Percentiles rank a stretch among this genome's conserved stretches.
Evolutionary conservation across 441 rosid genomes (phyloP).

Genomic region (Pelargonium fulgidum): DNA sequence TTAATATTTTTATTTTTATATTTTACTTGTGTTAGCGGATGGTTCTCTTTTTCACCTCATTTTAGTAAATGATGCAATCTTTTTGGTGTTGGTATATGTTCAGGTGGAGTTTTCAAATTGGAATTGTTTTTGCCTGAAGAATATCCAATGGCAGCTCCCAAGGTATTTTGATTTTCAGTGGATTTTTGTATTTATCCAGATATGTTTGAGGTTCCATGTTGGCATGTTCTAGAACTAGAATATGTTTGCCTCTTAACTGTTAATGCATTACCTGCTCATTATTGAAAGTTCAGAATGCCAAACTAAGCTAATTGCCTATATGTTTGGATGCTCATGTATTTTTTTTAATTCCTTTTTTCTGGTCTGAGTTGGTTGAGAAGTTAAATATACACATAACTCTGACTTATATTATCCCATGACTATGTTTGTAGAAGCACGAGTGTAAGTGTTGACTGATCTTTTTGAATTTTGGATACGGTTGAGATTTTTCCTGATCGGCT

Average conservation of each 20-base stretch:
- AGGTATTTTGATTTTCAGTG: slow-evolving; percentile 42
- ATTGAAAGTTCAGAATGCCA: not conserved
- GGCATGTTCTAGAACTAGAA: not conserved
- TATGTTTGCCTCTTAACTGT: not conserved
- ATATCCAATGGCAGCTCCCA: slow-evolving; percentile 99
- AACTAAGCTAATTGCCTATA: not conserved
- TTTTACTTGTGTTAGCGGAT: not conserved
- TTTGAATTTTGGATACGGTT: too few relatives aligned
- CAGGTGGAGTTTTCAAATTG: slow-evolving; percentile 78
- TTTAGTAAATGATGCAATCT: slow-evolving; percentile 4
- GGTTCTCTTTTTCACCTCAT: not conserved
- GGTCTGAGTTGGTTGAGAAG: too few relatives aligned
- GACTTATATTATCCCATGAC: too few relatives aligned
- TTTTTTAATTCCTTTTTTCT: too few relatives aligned
- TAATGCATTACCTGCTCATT: not conserved
- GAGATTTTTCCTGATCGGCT: too few relatives aligned
- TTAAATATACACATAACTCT: too few relatives aligned
- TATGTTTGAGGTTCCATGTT: slow-evolving; percentile 1
- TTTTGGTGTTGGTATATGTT: slow-evolving; percentile 14
- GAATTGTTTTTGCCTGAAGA: slow-evolving; percentile 98
- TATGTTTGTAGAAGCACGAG: too few relatives aligned
- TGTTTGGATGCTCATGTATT: too few relatives aligned
- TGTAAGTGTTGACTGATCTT: too few relatives aligned
- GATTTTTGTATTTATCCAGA: not conserved
- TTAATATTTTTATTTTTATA: not conserved